Evolutionary conservation across 768 basidiomycete species (phyloP), one percentile per base, ranked within the genome.

Genomic region (Tricholoma sp.): DNA sequence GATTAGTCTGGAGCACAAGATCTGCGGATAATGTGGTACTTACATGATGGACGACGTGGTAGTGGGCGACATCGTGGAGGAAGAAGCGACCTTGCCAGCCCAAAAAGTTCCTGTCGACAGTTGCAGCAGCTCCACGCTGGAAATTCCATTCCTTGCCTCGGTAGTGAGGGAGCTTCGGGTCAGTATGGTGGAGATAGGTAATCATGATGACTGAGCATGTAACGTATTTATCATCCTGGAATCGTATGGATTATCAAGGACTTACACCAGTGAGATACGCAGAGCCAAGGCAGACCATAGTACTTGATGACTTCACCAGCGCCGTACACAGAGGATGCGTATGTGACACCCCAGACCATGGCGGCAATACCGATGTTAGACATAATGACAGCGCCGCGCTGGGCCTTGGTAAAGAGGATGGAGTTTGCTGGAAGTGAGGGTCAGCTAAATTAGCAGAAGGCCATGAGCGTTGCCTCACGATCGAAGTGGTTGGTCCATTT

Each of bases 1-100:
- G 12, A 4, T n/a, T 18, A 24, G 8, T 32, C 17, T 20, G 6
- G 0, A 8, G 7, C 6, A 11, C 18, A 6, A 13, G 34, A 42
- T 42, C 3, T 42, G 41, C n/a, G 0, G 18, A 8, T 6, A 18
- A 50, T 0, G 36, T 50, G 29, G 31, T 29, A 69, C 76, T 53
- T 64, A 78, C 80, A 63, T 85, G 84, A 62, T 85, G 84, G 42
- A 84, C 71, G 56, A 85, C 83, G 65, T 86, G 85, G 63, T 72
- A 83, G 62, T 85, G 83, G 3, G 82, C 80, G 13, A 85, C 81
- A 61, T 82, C 80, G 61, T 85, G 83, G n/a, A 86, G 70, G 74
- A 85, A 85, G 73, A 85, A 85, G 18, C 80, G 75, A 3, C 84
- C 84, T 65, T 81, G 79, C 82, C 81, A 84, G 10, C 83, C 83